Conservation (phyloP, 2,329 filamentous ascomycete genomes). For the Chaetomium olivaceum region DNA sequence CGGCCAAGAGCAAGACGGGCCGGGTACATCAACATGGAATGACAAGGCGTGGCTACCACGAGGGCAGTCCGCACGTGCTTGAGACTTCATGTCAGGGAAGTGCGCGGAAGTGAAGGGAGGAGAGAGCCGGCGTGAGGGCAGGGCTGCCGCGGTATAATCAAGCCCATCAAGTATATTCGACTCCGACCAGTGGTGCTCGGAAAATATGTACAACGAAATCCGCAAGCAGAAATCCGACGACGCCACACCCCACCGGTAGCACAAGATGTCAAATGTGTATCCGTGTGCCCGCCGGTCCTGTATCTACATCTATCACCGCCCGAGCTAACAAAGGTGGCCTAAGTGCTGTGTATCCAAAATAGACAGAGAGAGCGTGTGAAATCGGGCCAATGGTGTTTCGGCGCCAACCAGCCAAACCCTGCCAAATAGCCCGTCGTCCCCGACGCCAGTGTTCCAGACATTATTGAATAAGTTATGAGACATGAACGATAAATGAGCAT, state of each 20-base stretch:
- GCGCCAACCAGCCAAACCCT: neutral
- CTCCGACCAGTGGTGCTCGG: neutral
- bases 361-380: neutral
- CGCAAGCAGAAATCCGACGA: neutral
- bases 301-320: conserved; percentile 12
- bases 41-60: too few species aligned
- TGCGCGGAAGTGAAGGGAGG: neutral
- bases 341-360: conserved; percentile 13
- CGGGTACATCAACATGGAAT: too few species aligned
- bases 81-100: too few species aligned
- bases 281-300: conserved; percentile 1
- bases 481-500: conserved; percentile 22
- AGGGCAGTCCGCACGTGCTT: too few species aligned
- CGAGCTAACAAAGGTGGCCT: conserved; percentile 10
- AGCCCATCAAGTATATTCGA: neutral
- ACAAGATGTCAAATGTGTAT: neutral
- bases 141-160: neutral
- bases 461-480: conserved; percentile 30
- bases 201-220: conserved; percentile 22
- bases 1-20: too few species aligned
- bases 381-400: neutral
- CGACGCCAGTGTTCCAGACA: conserved; percentile 33
- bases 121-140: neutral
- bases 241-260: conserved; percentile 5
- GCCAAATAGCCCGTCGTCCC: conserved; percentile 4